Conservation (phyloP, 495 filamentous ascomycete genomes). For the Penicillium bovifimosum region DNA sequence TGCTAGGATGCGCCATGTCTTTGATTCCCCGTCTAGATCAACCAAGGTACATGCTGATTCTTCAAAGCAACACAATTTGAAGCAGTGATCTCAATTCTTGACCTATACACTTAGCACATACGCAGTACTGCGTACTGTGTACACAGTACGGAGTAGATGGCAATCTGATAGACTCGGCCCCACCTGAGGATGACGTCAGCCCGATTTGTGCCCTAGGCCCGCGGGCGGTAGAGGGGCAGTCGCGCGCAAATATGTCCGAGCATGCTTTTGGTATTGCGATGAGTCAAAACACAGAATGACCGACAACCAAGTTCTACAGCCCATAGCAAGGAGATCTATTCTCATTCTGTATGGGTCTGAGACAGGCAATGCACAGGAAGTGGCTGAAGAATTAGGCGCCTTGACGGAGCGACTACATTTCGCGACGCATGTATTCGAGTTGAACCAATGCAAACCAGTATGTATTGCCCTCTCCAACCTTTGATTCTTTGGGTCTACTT, state of each 20-base stretch:
- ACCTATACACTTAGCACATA: too few relatives aligned
- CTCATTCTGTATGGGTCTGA: slow-evolving; percentile 90
- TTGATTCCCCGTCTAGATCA: too few relatives aligned
- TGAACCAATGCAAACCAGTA: slow-evolving; percentile 73
- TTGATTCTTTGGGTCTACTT: neutral
- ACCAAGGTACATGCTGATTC: too few relatives aligned
- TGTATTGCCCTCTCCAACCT: slow-evolving; percentile 22
- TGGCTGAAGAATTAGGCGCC: slow-evolving; percentile 75
- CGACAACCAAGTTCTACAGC: slow-evolving; percentile 12
- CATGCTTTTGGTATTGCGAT: neutral
- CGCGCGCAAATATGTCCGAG: neutral
- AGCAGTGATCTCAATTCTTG: too few relatives aligned
- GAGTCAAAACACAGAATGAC: slow-evolving; percentile 17
- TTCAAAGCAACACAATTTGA: too few relatives aligned
- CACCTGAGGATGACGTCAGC: slow-evolving; percentile 24
- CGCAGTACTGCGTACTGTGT: too few relatives aligned
- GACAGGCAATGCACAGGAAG: slow-evolving; percentile 86
- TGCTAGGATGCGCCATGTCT: too few relatives aligned
- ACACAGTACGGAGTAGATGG: too few relatives aligned
- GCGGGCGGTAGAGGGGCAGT: slow-evolving; percentile 5
- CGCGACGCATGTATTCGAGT: slow-evolving; percentile 61
- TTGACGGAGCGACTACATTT: slow-evolving; percentile 72
- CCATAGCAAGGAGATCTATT: slow-evolving; percentile 49
- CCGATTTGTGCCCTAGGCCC: neutral
- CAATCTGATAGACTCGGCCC: too few relatives aligned